Percentiles rank a stretch among this genome's conserved stretches.
Evolutionary conservation across 1,139 yeast genomes (phyloP).

Genomic region (Scheffersomyces stambukii): DNA sequence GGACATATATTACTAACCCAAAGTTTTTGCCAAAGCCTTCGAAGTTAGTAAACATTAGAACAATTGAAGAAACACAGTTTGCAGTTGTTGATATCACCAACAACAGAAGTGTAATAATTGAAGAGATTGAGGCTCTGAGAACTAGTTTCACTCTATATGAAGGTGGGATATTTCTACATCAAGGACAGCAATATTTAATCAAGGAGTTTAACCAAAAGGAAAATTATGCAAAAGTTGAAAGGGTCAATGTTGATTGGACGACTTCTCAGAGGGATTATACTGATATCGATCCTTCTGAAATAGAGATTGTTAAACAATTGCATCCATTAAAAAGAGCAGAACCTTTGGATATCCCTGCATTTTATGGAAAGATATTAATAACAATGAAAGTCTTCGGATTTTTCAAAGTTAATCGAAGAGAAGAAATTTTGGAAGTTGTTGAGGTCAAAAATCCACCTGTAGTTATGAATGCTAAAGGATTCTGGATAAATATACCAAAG

Average conservation of each 20-base stretch:
- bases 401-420: constrained; percentile 74
- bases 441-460: constrained; percentile 91
- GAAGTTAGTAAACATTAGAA: constrained; percentile 68
- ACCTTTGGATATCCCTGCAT: constrained; percentile 57
- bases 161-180: constrained; percentile 93
- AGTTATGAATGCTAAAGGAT: constrained; percentile 63
- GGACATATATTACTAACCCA: constrained; percentile 56
- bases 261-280: constrained; percentile 90
- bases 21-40: constrained; percentile 79
- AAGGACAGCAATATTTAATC: constrained; percentile 84
- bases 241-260: constrained; percentile 91
- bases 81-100: constrained; percentile 89
- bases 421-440: constrained; percentile 82
- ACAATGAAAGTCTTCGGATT: constrained; percentile 86
- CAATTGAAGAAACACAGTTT: constrained; percentile 71
- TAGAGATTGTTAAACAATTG: constrained; percentile 59
- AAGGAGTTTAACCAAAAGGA: constrained; percentile 77
- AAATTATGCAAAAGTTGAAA: constrained; percentile 72
- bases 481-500: constrained; percentile 85
- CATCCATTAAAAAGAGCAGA: constrained; percentile 15
- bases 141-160: constrained; percentile 90
- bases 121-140: constrained; percentile 85
- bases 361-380: constrained; percentile 68
- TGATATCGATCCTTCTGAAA: constrained; percentile 82
- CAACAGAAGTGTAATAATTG: constrained; percentile 70